phyloP scores from a whole-genome alignment of 2,329 filamentous ascomycete genomes.

The Xylariaceae sp. region DNA sequence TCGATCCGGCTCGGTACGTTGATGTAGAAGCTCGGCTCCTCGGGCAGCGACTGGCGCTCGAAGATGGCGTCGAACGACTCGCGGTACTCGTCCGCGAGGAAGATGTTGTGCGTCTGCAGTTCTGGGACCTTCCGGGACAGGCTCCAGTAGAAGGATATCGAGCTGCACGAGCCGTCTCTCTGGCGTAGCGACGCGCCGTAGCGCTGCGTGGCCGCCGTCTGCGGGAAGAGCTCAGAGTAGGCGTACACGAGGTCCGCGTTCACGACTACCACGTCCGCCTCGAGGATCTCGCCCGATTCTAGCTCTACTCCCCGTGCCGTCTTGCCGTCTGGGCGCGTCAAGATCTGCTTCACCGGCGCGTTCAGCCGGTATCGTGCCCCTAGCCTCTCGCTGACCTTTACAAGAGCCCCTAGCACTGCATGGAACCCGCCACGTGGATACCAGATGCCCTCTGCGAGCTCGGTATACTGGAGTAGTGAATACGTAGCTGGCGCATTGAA shows the following conservation, averaged over 20 bases:
- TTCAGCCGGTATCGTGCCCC: constrained; percentile 66
- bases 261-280: constrained; percentile 68
- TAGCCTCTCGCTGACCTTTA: constrained; percentile 61
- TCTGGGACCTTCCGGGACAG: constrained; percentile 62
- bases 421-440: constrained; percentile 75
- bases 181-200: constrained; percentile 47
- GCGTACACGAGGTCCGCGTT: constrained; percentile 77
- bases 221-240: constrained; percentile 70
- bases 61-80: constrained; percentile 79
- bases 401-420: constrained; percentile 63
- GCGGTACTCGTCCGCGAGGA: constrained; percentile 72
- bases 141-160: constrained; percentile 78
- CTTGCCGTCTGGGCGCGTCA: constrained; percentile 54
- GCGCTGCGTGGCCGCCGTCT: constrained; percentile 32
- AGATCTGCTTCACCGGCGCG: constrained; percentile 58
- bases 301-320: constrained; percentile 63
- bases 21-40: constrained; percentile 74
- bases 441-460: constrained; percentile 76
- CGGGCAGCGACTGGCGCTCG: constrained; percentile 66
- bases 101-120: constrained; percentile 74
- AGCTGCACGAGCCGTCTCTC: constrained; percentile 66
- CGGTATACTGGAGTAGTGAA: constrained; percentile 73
- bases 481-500: constrained; percentile 78
- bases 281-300: constrained; percentile 57
- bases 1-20: constrained; percentile 75